A percentile compares a stretch with the other conserved stretches of the same genome.
These are phyloP conservation scores for Kwoniella sp. DNA, from an alignment of 768 basidiomycete species.

Conservation along the genomic window DNA sequence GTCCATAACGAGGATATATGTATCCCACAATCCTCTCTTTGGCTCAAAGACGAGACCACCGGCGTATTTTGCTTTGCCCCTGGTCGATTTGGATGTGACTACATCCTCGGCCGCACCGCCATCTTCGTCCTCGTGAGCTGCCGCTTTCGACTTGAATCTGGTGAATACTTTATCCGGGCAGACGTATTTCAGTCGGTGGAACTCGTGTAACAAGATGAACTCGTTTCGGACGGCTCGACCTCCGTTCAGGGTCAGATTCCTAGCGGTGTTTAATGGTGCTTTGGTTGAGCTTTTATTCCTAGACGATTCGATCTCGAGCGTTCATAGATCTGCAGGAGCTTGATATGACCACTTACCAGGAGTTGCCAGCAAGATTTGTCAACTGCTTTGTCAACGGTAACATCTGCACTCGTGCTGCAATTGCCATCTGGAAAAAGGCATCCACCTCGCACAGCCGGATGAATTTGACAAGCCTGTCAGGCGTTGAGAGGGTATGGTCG, in stretches of 20 bases:
- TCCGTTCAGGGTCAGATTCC: slow-evolving; percentile 96
- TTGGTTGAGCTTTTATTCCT: background rate
- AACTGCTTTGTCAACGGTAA: slow-evolving; percentile 88
- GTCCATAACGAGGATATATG: slow-evolving; percentile 97
- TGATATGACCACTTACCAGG: slow-evolving; percentile 66
- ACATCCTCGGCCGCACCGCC: slow-evolving; percentile 62
- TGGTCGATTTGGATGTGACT: slow-evolving; percentile 64
- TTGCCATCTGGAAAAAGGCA: slow-evolving; percentile 96
- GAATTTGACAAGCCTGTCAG: slow-evolving; percentile 79
- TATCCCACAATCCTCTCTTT: slow-evolving; percentile 94
- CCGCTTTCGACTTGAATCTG: slow-evolving; percentile 66
- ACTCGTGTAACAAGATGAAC: slow-evolving; percentile 97
- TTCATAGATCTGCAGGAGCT: background rate
- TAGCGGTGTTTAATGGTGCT: slow-evolving; percentile 50
- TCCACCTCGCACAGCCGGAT: slow-evolving; percentile 93
- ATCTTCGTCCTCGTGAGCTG: slow-evolving; percentile 59
- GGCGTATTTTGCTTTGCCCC: slow-evolving; percentile 85
- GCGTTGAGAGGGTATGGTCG: slow-evolving; percentile 74
- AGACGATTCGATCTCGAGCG: too few relatives aligned
- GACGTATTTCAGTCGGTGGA: slow-evolving; percentile 92
- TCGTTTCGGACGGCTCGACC: slow-evolving; percentile 98
- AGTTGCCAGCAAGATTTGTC: slow-evolving; percentile 93
- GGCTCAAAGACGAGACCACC: slow-evolving; percentile 98
- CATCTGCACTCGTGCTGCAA: slow-evolving; percentile 89
- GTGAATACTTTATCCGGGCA: slow-evolving; percentile 92